These are phyloP conservation scores for Cyberlindnera misumaiensis DNA, from an alignment of 805 yeast genomes.

Conservation along the genomic window DNA sequence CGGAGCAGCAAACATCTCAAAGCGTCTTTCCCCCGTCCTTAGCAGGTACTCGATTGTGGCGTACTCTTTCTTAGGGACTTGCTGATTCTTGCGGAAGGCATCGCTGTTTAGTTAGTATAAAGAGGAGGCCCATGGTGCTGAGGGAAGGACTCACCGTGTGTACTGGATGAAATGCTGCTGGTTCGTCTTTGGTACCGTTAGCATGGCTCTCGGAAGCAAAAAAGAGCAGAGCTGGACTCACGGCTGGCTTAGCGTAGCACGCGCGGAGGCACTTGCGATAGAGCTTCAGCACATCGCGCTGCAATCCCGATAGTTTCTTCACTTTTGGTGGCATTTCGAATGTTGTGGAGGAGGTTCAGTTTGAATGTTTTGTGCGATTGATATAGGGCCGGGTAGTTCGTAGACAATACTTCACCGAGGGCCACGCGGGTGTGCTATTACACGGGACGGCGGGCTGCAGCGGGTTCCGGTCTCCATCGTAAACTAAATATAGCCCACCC, in stretches of 20 bases:
- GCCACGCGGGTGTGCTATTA: too few species aligned
- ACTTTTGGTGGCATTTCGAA: slow-evolving; percentile 20
- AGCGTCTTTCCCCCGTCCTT: slow-evolving; percentile 64
- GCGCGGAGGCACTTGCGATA: slow-evolving; percentile 43
- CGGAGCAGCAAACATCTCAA: slow-evolving; percentile 66
- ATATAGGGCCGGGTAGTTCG: too few species aligned
- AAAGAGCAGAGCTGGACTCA: slow-evolving; percentile 2
- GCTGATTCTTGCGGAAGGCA: slow-evolving; percentile 57
- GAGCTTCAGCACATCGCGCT: slow-evolving; percentile 43
- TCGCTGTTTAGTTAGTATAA: slow-evolving; percentile 1
- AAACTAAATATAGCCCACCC: too few species aligned
- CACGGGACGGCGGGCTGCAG: too few species aligned
- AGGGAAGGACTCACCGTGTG: slow-evolving; percentile 24
- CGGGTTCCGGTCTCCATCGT: too few species aligned
- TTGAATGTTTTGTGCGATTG: neutral
- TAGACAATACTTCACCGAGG: too few species aligned
- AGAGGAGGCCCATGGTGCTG: too few species aligned
- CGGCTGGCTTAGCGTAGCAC: slow-evolving; percentile 38
- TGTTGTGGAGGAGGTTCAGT: neutral
- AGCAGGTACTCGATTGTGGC: slow-evolving; percentile 79
- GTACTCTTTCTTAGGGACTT: slow-evolving; percentile 70
- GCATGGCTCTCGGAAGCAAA: neutral
- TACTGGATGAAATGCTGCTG: slow-evolving; percentile 38
- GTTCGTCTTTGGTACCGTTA: slow-evolving; percentile 24
- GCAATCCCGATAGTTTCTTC: slow-evolving; percentile 38